Evolutionary conservation across 108 stramenopile species (phyloP).

Genomic region (Nannochloropsis salina): DNA sequence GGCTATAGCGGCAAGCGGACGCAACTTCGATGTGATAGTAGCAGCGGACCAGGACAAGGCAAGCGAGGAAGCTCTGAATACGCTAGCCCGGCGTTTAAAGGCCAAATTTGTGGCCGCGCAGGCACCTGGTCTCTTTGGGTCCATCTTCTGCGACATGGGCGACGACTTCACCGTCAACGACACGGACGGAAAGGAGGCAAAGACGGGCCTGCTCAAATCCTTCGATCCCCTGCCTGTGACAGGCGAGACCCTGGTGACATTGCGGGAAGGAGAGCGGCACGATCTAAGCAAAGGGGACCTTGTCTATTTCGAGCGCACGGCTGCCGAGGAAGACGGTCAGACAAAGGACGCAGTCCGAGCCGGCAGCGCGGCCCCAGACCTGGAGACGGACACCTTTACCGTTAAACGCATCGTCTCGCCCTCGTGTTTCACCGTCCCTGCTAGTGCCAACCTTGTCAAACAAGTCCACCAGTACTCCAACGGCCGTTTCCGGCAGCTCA

Average conservation of each 20-base stretch:
- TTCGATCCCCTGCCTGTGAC: background rate
- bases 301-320: background rate
- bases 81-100: background rate
- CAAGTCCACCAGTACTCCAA: background rate
- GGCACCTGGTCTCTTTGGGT: background rate
- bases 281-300: background rate
- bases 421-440: background rate
- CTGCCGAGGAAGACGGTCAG: background rate
- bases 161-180: background rate
- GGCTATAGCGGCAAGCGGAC: background rate
- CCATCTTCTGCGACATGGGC: constrained; percentile 7
- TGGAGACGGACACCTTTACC: background rate
- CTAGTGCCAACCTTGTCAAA: background rate
- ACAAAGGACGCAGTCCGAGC: background rate
- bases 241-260: background rate
- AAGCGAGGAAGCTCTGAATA: background rate
- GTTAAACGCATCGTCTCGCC: background rate
- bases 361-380: background rate
- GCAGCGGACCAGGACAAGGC: background rate
- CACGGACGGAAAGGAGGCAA: constrained; percentile 6
- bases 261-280: background rate
- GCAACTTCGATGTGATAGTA: constrained; percentile 7
- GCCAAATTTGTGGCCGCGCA: constrained; percentile 2
- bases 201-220: background rate
- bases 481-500: constrained; percentile 34